phyloP scores from a whole-genome alignment of 768 basidiomycete species.

The Mycena chlorophos region DNA sequence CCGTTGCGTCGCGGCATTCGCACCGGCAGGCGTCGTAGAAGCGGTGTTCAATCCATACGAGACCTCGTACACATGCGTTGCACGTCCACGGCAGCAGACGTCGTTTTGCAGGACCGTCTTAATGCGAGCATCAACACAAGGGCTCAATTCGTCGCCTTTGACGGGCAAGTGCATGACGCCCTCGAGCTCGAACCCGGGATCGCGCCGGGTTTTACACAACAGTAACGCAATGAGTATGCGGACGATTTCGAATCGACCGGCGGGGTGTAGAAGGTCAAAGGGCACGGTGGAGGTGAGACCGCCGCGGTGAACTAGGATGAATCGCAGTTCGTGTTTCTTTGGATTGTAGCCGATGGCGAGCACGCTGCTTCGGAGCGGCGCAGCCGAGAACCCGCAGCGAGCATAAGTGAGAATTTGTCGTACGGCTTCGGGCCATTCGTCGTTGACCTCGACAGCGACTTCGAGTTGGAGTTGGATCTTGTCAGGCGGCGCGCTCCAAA shows the following conservation, averaged over 20 bases:
- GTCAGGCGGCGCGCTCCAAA: too few relatives aligned
- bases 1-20: not conserved
- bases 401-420: conserved; percentile 18
- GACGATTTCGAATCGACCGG: not conserved
- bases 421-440: conserved; percentile 12
- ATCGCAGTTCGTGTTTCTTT: not conserved
- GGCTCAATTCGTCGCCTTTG: not conserved
- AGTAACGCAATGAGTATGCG: conserved; percentile 12
- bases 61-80: not conserved
- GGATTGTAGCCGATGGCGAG: conserved; percentile 17
- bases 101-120: not conserved
- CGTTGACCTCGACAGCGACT: conserved; percentile 21
- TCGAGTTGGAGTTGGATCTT: not conserved
- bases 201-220: conserved; percentile 5
- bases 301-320: conserved; percentile 19
- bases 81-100: not conserved
- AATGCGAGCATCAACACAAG: not conserved
- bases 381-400: conserved; percentile 11
- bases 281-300: conserved; percentile 14
- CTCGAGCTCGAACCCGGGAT: conserved; percentile 12
- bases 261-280: not conserved
- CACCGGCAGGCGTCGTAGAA: not conserved
- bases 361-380: conserved; percentile 10
- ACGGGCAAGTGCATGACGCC: not conserved
- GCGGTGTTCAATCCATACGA: not conserved